phyloP scores from a whole-genome alignment of 148 eudicot genomes.

The Fagopyrum esculentum region DNA sequence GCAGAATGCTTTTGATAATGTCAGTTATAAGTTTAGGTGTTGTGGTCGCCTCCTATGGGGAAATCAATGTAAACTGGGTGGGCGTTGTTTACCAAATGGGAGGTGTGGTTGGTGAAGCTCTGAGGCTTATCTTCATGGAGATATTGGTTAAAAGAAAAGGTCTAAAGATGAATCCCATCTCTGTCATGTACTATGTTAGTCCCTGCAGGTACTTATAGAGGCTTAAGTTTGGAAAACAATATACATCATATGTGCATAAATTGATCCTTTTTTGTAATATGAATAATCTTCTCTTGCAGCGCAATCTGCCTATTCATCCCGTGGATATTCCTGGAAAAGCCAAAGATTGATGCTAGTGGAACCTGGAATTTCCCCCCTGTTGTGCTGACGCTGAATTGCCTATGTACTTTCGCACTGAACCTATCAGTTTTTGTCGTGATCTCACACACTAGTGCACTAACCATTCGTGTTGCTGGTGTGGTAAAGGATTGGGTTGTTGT shows the following conservation, averaged over 20 bases:
- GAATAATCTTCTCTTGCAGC: conserved; percentile 38
- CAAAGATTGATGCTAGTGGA: conserved; percentile 78
- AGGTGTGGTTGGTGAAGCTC: conserved; percentile 96
- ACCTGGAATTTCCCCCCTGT: conserved; percentile 78
- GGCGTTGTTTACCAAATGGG: conserved; percentile 99
- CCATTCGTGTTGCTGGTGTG: conserved; percentile 98
- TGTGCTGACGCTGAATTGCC: conserved; percentile 66
- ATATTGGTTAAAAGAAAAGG: conserved; percentile 90
- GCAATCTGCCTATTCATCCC: conserved; percentile 92
- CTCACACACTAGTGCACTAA: conserved; percentile 91
- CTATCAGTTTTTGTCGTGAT: conserved; percentile 95
- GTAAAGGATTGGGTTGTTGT: conserved; percentile 99
- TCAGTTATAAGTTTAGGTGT: conserved; percentile 95
- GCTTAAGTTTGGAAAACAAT: neutral
- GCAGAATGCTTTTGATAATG: conserved; percentile 94
- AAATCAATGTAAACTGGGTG: conserved; percentile 74
- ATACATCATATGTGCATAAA: neutral
- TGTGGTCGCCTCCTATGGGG: conserved; percentile 94
- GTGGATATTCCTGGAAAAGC: conserved; percentile 94
- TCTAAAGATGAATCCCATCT: conserved; percentile 79
- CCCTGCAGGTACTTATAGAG: conserved; percentile 68
- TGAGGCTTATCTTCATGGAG: conserved; percentile 97
- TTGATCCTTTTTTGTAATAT: neutral
- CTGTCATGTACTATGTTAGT: conserved; percentile 96
- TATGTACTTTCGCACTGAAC: conserved; percentile 95